Evolutionary conservation across 176 grass and related monocot genomes (phyloP), one percentile per base, ranked within the genome.

Genomic region (Puya raimondii): DNA sequence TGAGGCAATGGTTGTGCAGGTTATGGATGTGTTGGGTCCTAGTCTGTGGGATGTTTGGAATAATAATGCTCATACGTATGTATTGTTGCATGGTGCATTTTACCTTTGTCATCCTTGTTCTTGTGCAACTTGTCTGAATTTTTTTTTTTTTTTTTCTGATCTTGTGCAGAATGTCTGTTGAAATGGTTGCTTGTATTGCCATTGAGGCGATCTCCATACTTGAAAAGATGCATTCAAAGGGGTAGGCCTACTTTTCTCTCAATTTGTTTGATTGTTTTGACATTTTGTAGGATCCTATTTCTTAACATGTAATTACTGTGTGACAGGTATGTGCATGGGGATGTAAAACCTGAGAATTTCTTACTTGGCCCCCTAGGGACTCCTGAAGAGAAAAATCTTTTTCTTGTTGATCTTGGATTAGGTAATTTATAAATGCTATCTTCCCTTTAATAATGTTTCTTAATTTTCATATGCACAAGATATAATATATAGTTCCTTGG

Each of bases 101-200:
- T 23, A 47, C 70, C 26, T 82, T 78, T 63, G 63, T 58, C 50
- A 76, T 76, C 2, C 64, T 25, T 10, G 23, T 80, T 63, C 6
- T 74, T 16, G 3, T 79, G 12, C 76, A 50, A 1, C 22, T 71
- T 69, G 22, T 11, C 18, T 27, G 64, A 1, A 64, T 74, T 63
- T 56, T 73, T 0, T 52, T 68, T 63, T 80, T 52, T 68, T 63
- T 80, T 33, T 29, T 51, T 74, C 49, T 64, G 72, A 53, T 8
- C 47, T 64, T 79, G 15, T 81, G 56, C 72, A 91, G 92, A 21
- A 96, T 96, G 92, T 86, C 92, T 63, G 80, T 88, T 80, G 88
- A 96, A 85, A 96, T 96, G 91, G 91, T 96, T 73, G 91, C 88
- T 78, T 96, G 91, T 70, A 96, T 96, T 80, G 91, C 91, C 61